Evolutionary conservation across 345 rosid genomes (phyloP).

Genomic region (Cardamine occulta): DNA sequence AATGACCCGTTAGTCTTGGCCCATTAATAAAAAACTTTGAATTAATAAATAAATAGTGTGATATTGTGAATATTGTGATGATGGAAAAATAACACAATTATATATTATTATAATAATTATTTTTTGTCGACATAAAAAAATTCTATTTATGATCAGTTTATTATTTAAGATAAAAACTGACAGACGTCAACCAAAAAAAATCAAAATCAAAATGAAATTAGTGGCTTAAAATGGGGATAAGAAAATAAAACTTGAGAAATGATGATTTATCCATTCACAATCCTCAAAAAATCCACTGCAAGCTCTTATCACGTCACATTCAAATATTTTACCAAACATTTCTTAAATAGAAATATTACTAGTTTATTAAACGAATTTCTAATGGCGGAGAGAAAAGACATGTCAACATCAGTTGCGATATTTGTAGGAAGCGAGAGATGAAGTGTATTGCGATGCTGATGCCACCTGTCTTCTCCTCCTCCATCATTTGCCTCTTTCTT

Average conservation of each 20-base stretch:
- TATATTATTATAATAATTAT: neutral
- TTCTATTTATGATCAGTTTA: neutral
- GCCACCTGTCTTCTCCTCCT: conserved; percentile 52
- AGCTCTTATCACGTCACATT: conserved; percentile 29
- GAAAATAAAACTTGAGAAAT: neutral
- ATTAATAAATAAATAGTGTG: neutral
- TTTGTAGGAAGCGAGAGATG: conserved; percentile 33
- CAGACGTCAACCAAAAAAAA: neutral
- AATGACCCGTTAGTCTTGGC: neutral
- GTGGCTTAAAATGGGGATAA: conserved; percentile 39
- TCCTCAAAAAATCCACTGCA: conserved; percentile 38
- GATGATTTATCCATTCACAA: conserved; percentile 24
- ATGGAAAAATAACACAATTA: neutral
- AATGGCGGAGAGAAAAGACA: conserved; percentile 32
- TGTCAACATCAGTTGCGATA: conserved; percentile 37
- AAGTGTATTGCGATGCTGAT: conserved; percentile 27
- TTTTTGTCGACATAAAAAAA: neutral
- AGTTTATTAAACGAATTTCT: conserved; percentile 6
- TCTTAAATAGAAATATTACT: neutral
- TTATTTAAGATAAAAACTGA: conserved; percentile 8
- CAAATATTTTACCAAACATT: neutral
- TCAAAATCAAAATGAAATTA: neutral
- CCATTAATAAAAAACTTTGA: neutral
- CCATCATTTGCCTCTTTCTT: conserved; percentile 32
- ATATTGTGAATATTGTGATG: neutral